Evolutionary conservation across 257 asterid species (phyloP), one percentile per base, ranked within the genome.

Genomic region (Solanum chaucha): DNA sequence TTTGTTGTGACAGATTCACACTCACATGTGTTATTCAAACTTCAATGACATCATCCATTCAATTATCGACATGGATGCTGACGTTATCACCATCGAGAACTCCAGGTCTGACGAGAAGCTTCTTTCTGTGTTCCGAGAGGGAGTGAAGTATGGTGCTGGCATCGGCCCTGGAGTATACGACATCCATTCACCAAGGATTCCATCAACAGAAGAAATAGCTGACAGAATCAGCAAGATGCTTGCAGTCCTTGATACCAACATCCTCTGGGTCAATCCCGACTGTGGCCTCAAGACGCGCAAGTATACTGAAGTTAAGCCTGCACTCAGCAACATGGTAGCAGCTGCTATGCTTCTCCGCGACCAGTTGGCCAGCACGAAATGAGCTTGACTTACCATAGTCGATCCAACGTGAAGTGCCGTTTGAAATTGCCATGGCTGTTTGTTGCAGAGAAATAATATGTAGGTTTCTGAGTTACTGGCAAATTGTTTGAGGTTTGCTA

Each of bases 21-120:
- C 99, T 83, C 99, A 96, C 94, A 96, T 96, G 99, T 95, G 99
- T 93, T 96, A 96, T 93, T 95, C 99, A 89, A 96, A 96, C 98
- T 96, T 96, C 98, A 96, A 96, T 28, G 99, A 95, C 91, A 96
- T 96, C 89, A 96, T 96, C 91, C 98, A 94, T 86, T 96, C 99
- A n/a, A 96, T 96, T 91, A 95, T 96, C 72, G 87, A 96, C 95
- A 95, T 96, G 98, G 99, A 96, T 38, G 98, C 99, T 20, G 99
- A 96, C 61, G 99, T 96, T 87, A 96, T 96, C 93, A 96, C 98
- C 68, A 96, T 96, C 5, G 99, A 96, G 93, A 96, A 96, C 95
- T 96, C 99, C 3, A 93, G 98, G 28, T 96, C 99, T 2, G 99
- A 96, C 36, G 98, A 95, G 98, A 95, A 96, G 91, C 98, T 96